These are phyloP conservation scores for Rhazya stricta DNA, from an alignment of 257 asterid species.

Conservation along the genomic window DNA sequence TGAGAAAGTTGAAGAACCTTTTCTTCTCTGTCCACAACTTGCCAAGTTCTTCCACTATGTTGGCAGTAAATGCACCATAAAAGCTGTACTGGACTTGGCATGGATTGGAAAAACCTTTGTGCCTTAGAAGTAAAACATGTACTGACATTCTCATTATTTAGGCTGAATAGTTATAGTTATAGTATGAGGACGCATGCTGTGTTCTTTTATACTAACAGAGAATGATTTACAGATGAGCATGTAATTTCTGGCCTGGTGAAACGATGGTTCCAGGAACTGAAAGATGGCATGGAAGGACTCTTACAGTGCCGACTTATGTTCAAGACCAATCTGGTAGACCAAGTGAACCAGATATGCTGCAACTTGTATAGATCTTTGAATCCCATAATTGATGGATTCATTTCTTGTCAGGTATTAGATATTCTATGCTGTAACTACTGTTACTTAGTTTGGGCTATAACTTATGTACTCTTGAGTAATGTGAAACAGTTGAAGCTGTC, in stretches of 20 bases:
- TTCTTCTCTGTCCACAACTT: neutral
- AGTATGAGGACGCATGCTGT: neutral
- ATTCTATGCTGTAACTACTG: neutral
- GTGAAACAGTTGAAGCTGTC: neutral
- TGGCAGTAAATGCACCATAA: neutral
- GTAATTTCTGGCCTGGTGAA: slow-evolving; percentile 55
- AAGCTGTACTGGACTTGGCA: neutral
- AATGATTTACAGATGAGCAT: slow-evolving; percentile 52
- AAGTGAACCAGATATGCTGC: slow-evolving; percentile 66
- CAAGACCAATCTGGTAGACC: slow-evolving; percentile 48
- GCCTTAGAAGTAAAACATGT: neutral
- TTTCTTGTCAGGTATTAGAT: slow-evolving; percentile 60
- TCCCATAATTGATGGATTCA: slow-evolving; percentile 56
- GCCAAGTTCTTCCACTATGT: neutral
- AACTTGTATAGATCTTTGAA: slow-evolving; percentile 51
- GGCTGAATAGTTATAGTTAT: neutral
- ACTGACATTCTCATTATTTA: neutral
- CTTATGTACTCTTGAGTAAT: neutral
- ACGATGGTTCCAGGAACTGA: slow-evolving; percentile 75
- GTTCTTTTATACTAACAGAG: slow-evolving; percentile 20
- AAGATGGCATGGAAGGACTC: slow-evolving; percentile 49
- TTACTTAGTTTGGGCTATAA: neutral
- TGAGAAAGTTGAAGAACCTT: neutral
- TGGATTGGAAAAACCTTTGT: neutral
- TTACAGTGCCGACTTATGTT: slow-evolving; percentile 68